These are phyloP conservation scores for Ogataea ganodermae DNA, from an alignment of 805 yeast genomes.

Conservation along the genomic window DNA sequence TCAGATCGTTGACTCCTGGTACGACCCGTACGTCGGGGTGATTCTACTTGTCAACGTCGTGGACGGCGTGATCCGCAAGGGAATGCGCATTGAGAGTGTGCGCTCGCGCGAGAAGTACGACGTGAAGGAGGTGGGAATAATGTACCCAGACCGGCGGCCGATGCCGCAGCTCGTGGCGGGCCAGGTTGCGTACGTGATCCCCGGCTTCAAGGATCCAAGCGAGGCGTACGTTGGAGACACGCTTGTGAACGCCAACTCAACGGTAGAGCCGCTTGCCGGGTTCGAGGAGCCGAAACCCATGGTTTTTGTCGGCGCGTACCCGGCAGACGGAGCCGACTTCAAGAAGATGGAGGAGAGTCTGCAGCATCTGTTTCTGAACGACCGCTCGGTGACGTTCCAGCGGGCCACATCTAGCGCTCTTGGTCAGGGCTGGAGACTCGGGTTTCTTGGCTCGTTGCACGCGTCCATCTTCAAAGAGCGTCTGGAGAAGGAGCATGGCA, in stretches of 20 bases:
- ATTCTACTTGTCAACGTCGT: constrained; percentile 80
- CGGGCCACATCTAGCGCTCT: constrained; percentile 91
- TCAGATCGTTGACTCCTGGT: constrained; percentile 96
- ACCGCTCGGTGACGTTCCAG: constrained; percentile 85
- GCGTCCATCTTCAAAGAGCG: constrained; percentile 94
- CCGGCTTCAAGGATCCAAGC: constrained; percentile 85
- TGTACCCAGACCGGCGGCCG: constrained; percentile 85
- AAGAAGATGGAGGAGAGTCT: constrained; percentile 86
- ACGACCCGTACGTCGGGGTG: constrained; percentile 89
- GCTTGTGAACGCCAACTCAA: constrained; percentile 58
- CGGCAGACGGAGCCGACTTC: constrained; percentile 92
- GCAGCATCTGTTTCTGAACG: constrained; percentile 85
- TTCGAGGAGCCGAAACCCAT: constrained; percentile 97
- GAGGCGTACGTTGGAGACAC: constrained; percentile 95
- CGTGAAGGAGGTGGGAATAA: constrained; percentile 89
- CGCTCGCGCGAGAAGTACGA: constrained; percentile 79
- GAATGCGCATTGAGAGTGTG: constrained; percentile 74
- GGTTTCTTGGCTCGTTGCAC: constrained; percentile 91
- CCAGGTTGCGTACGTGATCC: constrained; percentile 92
- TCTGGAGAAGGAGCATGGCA: constrained; percentile 90
- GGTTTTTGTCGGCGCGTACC: constrained; percentile 98
- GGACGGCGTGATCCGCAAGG: constrained; percentile 77
- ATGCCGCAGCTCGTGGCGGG: constrained; percentile 75
- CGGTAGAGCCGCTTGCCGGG: constrained; percentile 82
- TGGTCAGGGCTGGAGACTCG: constrained; percentile 98